phyloP scores from a whole-genome alignment of 176 grass and related monocot species.

The Carex cristatella region DNA sequence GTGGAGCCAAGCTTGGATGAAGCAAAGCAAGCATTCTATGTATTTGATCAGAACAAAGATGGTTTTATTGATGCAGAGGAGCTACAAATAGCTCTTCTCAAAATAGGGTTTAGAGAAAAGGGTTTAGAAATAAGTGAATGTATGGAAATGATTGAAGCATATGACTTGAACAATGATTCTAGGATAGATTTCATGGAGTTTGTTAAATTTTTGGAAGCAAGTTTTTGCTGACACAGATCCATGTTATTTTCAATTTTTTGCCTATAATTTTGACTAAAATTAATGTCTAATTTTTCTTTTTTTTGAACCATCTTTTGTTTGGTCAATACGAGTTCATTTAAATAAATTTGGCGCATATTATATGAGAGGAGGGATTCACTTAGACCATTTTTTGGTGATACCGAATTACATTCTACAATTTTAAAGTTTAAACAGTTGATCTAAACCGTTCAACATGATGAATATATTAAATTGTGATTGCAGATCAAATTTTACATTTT shows the following conservation, averaged over 20 bases:
- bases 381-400: too few relatives aligned
- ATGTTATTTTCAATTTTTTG: neutral
- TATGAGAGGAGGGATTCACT: neutral
- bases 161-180: constrained; percentile 51
- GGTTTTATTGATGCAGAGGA: constrained; percentile 62
- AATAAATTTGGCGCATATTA: neutral
- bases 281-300: neutral
- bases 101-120: constrained; percentile 39
- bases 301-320: too few relatives aligned
- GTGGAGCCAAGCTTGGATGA: constrained; percentile 76
- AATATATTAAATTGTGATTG: too few relatives aligned
- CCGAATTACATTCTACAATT: too few relatives aligned
- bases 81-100: constrained; percentile 35
- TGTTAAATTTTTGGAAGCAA: constrained; percentile 57
- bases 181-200: constrained; percentile 70
- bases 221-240: constrained; percentile 34
- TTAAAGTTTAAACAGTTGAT: too few relatives aligned
- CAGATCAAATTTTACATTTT: too few relatives aligned
- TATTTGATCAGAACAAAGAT: constrained; percentile 63
- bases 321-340: neutral
- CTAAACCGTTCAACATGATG: too few relatives aligned
- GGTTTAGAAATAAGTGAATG: constrained; percentile 39
- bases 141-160: constrained; percentile 53
- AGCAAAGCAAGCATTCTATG: constrained; percentile 48
- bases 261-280: neutral